Evolutionary conservation across 495 filamentous ascomycete genomes (phyloP).

Genomic region (Neurospora sp.): DNA sequence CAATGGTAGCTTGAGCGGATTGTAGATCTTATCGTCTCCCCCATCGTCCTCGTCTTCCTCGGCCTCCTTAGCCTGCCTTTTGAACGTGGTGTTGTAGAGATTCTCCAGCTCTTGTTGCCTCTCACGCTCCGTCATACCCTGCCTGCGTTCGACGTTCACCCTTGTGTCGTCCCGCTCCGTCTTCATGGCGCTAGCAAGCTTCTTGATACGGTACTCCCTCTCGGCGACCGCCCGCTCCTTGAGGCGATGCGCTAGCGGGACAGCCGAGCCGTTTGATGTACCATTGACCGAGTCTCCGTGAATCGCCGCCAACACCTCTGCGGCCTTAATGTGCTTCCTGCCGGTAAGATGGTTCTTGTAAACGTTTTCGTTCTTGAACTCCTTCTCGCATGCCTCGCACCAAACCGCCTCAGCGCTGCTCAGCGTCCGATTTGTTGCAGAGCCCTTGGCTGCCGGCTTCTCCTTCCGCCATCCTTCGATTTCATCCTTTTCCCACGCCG

Average conservation of each 20-base stretch:
- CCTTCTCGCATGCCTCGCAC: conserved; percentile 85
- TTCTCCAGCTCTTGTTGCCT: conserved; percentile 84
- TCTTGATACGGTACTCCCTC: conserved; percentile 72
- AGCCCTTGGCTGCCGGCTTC: conserved; percentile 27
- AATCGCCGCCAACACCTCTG: conserved; percentile 42
- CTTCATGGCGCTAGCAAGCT: conserved; percentile 64
- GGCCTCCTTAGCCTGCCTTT: conserved; percentile 20
- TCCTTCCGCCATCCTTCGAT: conserved; percentile 71
- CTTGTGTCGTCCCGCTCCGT: conserved; percentile 73
- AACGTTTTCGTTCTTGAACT: conserved; percentile 91
- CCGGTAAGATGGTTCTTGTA: conserved; percentile 81
- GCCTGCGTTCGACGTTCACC: conserved; percentile 86
- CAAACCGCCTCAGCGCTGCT: conserved; percentile 65
- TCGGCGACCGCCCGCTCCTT: conserved; percentile 90
- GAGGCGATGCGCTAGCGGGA: conserved; percentile 41
- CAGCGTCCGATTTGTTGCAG: conserved; percentile 27
- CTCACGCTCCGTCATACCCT: conserved; percentile 93
- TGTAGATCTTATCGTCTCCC: conserved; percentile 84
- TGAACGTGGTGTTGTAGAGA: conserved; percentile 52
- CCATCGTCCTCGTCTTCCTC: conserved; percentile 41
- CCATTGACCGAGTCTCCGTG: conserved; percentile 23
- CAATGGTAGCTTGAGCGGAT: conserved; percentile 87
- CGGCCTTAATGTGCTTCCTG: conserved; percentile 84
- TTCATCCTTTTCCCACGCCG: conserved; percentile 67
- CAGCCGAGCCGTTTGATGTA: conserved; percentile 14